Conservation (phyloP, 139 green algal species). For the Micractinium sp. region DNA sequence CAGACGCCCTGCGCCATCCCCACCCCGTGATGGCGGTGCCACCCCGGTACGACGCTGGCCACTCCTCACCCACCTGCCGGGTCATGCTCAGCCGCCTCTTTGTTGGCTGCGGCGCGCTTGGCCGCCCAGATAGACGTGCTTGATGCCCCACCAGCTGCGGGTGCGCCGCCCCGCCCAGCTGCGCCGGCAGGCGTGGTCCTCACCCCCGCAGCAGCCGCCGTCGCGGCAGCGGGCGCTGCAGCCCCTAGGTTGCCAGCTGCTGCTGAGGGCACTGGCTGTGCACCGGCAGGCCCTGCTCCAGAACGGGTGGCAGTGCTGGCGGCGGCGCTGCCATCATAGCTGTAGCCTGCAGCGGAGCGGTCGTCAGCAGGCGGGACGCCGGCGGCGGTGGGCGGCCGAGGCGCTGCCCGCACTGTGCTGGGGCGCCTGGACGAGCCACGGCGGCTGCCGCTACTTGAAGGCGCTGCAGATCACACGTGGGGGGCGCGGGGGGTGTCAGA, state of each 20-base stretch:
- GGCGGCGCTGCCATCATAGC: not conserved
- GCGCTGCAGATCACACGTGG: no score
- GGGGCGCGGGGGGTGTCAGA: no score
- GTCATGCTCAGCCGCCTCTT: constrained; percentile 13
- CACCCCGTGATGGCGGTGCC: not conserved
- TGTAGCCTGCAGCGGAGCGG: not conserved
- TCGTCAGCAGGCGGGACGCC: not conserved
- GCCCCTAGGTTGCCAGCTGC: not conserved
- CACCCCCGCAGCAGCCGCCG: not conserved
- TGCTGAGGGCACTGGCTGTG: not conserved
- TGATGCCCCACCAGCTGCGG: not conserved
- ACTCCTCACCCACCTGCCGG: not conserved
- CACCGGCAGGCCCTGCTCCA: not conserved
- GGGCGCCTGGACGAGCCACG: not conserved
- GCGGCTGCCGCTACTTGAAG: no score
- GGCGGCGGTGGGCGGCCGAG: not conserved
- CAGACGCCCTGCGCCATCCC: not conserved
- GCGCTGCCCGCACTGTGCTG: not conserved
- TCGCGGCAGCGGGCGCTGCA: not conserved
- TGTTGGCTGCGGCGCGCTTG: not conserved
- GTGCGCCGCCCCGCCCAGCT: not conserved
- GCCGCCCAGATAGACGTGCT: not conserved
- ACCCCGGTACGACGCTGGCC: not conserved
- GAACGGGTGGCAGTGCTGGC: not conserved
- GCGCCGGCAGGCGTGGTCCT: not conserved